Evolutionary conservation across 2,329 filamentous ascomycete genomes (phyloP).

Genomic region (Parascedosporium putredinis): DNA sequence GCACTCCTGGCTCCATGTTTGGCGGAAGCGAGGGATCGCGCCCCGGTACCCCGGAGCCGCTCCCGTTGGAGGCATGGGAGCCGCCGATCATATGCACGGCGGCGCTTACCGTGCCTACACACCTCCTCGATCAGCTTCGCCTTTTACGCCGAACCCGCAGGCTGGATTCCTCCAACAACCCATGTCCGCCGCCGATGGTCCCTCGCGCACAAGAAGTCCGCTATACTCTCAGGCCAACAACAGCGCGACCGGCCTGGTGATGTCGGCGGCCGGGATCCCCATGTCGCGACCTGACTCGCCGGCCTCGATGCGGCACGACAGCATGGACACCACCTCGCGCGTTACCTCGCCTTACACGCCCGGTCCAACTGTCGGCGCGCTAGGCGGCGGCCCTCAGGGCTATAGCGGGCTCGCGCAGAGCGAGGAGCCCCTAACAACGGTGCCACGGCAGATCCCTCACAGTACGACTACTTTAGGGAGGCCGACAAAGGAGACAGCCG

Average conservation of each 20-base stretch:
- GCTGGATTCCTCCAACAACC: constrained; percentile 10
- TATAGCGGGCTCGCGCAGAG: constrained; percentile 49
- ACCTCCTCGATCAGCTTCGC: constrained; percentile 11
- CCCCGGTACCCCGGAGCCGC: constrained; percentile 32
- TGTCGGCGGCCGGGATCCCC: constrained; percentile 41
- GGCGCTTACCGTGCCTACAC: constrained; percentile 9
- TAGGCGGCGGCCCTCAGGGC: constrained; percentile 47
- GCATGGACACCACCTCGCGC: constrained; percentile 20
- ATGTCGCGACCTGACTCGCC: constrained; percentile 21
- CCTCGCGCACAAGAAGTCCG: constrained; percentile 30
- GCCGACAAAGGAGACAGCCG: constrained; percentile 19
- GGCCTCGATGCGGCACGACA: constrained; percentile 19
- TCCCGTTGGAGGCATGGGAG: constrained; percentile 8
- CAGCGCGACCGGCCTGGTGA: constrained; percentile 42
- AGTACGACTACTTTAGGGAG: constrained; percentile 48
- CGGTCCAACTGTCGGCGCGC: constrained; percentile 36
- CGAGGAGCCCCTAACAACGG: constrained; percentile 25
- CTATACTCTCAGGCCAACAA: constrained; percentile 42
- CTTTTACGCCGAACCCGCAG: constrained; percentile 6
- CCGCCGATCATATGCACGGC: neutral
- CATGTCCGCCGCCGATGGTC: constrained; percentile 14
- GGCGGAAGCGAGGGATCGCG: constrained; percentile 34
- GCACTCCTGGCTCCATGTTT: constrained; percentile 44
- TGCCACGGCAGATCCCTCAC: constrained; percentile 31
- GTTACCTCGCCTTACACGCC: constrained; percentile 15